These are phyloP conservation scores for Coprinopsis sp. DNA, from an alignment of 768 basidiomycete genomes.

Conservation along the genomic window DNA sequence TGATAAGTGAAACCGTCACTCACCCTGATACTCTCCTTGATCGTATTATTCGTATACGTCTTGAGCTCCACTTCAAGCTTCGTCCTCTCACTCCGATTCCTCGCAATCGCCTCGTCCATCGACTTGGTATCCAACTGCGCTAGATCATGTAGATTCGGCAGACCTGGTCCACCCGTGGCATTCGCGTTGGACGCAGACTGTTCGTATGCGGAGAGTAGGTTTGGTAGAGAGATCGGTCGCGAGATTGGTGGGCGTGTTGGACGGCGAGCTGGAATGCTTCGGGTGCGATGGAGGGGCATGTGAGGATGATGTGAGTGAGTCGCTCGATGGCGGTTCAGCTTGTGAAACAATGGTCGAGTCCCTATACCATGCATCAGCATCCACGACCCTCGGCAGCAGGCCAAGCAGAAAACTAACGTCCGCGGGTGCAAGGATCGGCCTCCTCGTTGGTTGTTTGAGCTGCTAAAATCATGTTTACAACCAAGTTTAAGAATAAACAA, in stretches of 20 bases:
- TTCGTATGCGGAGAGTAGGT: constrained; percentile 52
- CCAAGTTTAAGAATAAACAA: too few species aligned
- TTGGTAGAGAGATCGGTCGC: constrained; percentile 63
- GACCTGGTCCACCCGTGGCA: constrained; percentile 23
- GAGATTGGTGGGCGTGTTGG: constrained; percentile 57
- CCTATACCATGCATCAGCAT: too few species aligned
- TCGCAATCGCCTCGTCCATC: constrained; percentile 63
- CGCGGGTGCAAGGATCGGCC: constrained; percentile 38
- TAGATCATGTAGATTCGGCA: constrained; percentile 46
- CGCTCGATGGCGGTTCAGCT: constrained; percentile 77
- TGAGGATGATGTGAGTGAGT: constrained; percentile 59
- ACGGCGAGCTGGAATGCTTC: constrained; percentile 70
- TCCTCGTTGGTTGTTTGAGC: constrained; percentile 20
- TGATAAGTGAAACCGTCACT: constrained; percentile 22
- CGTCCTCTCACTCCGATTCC: constrained; percentile 68
- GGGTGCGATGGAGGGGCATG: constrained; percentile 64
- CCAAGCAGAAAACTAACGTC: too few species aligned
- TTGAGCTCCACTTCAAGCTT: constrained; percentile 92
- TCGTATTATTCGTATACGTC: constrained; percentile 93
- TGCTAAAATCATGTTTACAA: too few species aligned
- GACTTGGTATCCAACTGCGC: constrained; percentile 61
- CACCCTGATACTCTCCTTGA: constrained; percentile 97
- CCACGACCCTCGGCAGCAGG: too few species aligned
- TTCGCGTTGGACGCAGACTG: too few species aligned
- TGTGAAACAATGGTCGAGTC: too few species aligned